Conservation (phyloP, 2,329 filamentous ascomycete genomes). For the Aspergillus carbonarius region DNA sequence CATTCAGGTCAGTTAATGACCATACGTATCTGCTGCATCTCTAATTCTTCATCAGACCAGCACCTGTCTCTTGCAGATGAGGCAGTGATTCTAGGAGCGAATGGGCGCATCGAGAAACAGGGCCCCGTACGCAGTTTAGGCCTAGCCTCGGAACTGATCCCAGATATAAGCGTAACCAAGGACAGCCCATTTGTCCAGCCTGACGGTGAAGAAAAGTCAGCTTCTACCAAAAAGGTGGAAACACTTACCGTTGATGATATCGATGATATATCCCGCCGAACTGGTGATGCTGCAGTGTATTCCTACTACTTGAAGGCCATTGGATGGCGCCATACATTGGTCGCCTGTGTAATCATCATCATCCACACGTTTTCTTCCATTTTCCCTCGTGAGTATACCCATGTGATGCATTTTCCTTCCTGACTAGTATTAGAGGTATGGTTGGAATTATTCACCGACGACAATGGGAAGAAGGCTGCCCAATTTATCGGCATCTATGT, state of each 20-base stretch:
- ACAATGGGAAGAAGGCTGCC: background rate
- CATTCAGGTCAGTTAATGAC: background rate
- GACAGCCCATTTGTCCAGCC: background rate
- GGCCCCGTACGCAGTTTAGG: background rate
- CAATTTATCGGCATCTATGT: background rate
- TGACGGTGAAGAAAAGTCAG: background rate
- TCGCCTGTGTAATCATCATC: background rate
- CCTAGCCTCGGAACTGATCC: background rate
- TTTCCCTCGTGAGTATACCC: background rate
- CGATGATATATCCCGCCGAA: background rate
- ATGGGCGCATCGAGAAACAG: background rate
- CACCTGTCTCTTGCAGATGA: background rate
- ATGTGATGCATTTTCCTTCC: background rate
- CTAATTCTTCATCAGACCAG: background rate
- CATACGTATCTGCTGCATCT: background rate
- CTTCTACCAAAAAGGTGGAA: background rate
- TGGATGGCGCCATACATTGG: background rate
- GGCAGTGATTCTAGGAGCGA: background rate
- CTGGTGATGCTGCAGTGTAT: background rate
- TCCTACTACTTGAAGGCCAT: conserved; percentile 2
- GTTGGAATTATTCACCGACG: background rate
- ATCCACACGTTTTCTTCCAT: background rate
- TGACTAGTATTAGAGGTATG: background rate
- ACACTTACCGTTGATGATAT: conserved; percentile 1
- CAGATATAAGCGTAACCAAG: background rate